These are phyloP conservation scores for Microthlaspi erraticum DNA, from an alignment of 345 rosid genomes.

Conservation along the genomic window DNA sequence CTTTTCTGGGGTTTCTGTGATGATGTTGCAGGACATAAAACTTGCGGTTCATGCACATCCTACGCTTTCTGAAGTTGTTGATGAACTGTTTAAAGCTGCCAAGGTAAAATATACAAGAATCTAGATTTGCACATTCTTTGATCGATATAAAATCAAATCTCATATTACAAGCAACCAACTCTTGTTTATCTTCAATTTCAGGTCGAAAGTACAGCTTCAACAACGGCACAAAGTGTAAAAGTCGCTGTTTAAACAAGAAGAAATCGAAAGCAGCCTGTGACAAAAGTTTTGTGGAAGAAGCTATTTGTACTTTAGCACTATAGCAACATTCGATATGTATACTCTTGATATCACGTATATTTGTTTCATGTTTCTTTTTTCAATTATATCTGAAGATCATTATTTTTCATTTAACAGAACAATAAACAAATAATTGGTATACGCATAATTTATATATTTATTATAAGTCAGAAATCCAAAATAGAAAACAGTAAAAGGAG, in stretches of 20 bases:
- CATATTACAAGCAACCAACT: background rate
- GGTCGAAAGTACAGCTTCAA: slow-evolving; percentile 33
- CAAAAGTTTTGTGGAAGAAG: slow-evolving; percentile 36
- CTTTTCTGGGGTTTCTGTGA: background rate
- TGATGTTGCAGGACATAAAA: slow-evolving; percentile 72
- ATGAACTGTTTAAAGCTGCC: slow-evolving; percentile 93
- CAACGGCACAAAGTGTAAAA: slow-evolving; percentile 30
- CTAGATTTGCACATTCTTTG: background rate
- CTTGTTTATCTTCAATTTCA: slow-evolving; percentile 18
- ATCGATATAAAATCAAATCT: background rate
- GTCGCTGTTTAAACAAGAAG: slow-evolving; percentile 27
- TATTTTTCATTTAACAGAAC: background rate
- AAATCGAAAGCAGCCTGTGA: slow-evolving; percentile 14
- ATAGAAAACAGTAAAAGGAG: background rate
- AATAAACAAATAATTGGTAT: background rate
- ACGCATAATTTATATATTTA: background rate
- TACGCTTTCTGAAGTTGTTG: slow-evolving; percentile 96
- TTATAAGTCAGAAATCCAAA: background rate
- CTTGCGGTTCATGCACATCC: slow-evolving; percentile 99
- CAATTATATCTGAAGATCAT: slow-evolving; percentile 4
- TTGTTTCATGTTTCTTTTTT: background rate
- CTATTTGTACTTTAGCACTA: slow-evolving; percentile 25
- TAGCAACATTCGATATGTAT: background rate
- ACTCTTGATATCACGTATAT: slow-evolving; percentile 20
- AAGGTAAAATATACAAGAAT: slow-evolving; percentile 50